A percentile compares a stretch with the other conserved stretches of the same genome.
Conservation (phyloP, 495 filamentous ascomycete genomes). For the Penicillium dipodomyicola region DNA sequence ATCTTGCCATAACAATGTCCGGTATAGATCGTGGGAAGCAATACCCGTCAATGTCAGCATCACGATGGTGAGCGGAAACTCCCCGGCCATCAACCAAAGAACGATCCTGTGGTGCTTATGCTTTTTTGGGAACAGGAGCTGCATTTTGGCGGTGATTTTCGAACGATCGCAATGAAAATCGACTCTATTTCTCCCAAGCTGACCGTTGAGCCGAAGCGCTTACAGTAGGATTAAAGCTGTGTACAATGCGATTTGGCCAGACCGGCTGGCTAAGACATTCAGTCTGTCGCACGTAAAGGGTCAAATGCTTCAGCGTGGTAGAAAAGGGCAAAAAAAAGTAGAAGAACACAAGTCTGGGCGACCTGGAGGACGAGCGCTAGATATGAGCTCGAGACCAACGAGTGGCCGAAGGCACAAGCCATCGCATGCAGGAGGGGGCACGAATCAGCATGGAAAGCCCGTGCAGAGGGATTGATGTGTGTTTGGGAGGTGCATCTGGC, state of each 20-base stretch:
- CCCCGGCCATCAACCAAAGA: slow-evolving; percentile 63
- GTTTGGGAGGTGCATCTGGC: slow-evolving; percentile 41
- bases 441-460: slow-evolving; percentile 29
- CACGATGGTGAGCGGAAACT: slow-evolving; percentile 67
- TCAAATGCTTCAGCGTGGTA: slow-evolving; percentile 14
- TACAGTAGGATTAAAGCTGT: slow-evolving; percentile 9
- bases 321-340: slow-evolving; percentile 2
- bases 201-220: slow-evolving; percentile 9
- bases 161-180: background rate
- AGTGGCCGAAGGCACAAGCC: slow-evolving; percentile 16
- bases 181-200: slow-evolving; percentile 4
- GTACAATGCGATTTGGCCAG: slow-evolving; percentile 33
- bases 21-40: slow-evolving; percentile 74
- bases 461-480: slow-evolving; percentile 26
- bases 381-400: slow-evolving; percentile 26
- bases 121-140: slow-evolving; percentile 46
- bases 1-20: slow-evolving; percentile 77
- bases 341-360: slow-evolving; percentile 21
- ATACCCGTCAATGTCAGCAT: slow-evolving; percentile 78
- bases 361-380: slow-evolving; percentile 28
- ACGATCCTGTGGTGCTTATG: slow-evolving; percentile 67
- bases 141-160: slow-evolving; percentile 24
- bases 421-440: slow-evolving; percentile 34
- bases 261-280: slow-evolving; percentile 42
- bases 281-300: slow-evolving; percentile 32